Base-by-base conservation (phyloP, 2,329 filamentous ascomycete genomes). In the Colletotrichum ledebouriae region DNA sequence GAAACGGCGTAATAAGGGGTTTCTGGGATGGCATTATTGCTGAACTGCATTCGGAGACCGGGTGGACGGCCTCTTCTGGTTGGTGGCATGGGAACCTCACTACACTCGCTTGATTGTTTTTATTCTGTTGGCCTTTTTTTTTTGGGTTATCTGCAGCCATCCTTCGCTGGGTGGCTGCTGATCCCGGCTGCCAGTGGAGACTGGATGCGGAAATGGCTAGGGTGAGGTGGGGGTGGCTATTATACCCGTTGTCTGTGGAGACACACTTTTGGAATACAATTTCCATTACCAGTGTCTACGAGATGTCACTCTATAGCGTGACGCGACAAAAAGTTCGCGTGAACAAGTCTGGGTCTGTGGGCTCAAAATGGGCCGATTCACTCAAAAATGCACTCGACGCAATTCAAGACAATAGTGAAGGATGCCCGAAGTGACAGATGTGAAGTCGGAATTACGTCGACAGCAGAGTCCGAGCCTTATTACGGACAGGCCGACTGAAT, bases 201-300 rank as follows among this genome's bases (percentile, higher is more conserved):
- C 20, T 12, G 22, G 46, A 59, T 3, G 15, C 34, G 44, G 44
- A 11, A 20, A 20, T 15, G 53, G 53, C 3, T n/a, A 25, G n/a
- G 39, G 55, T 37, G 22, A 13, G 63, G 29, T 20, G 52, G 63
- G 25, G 29, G 66, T 67, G 63, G 56, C 67, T 44, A 62, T 67
- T 67, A 69, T 69, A 69, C 67, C 67, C 67, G 58, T 59, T 60
- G 64, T 60, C 46, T 33, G 52, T 39, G 62, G 47, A 44, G 63
- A 67, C 37, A 12, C 11, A 11, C 37, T 39, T 39, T 39, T 39
- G 37, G 37, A 39, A 39, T 39, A 39, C 37, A 15, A 39, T 15
- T 15, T 13, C 37, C 37, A 39, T 39, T 39, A 6, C 11, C 10
- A 39, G 9, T 39, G 37, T 15, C 11, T 15, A 39, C 1, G 11